Base-by-base conservation (phyloP, 2,329 filamentous ascomycete species). In the Metarhizium guizhouense region DNA sequence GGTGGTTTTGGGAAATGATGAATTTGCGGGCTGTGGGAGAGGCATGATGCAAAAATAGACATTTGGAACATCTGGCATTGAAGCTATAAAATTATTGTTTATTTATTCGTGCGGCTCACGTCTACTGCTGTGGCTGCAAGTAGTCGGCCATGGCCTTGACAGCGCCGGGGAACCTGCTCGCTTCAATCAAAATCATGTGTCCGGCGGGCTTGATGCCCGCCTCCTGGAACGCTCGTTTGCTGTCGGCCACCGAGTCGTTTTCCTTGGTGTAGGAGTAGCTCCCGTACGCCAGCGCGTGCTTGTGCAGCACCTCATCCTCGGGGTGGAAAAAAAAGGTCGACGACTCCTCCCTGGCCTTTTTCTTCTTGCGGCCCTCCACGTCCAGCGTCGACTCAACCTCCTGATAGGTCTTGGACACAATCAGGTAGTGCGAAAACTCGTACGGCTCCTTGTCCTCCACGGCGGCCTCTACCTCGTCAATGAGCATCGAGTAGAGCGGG, bases 171-270 rank as follows among this genome's bases (percentile, higher is more conserved):
- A 96, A 92, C 73, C 86, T 92, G 62, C 68, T 72, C 61, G 81
- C 88, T 71, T 96, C 91, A 63, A 97, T 88, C 68, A 97, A 72
- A 65, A 95, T 90, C 80, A 95, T 77, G 72, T 89, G 86, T 11
- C 91, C 94, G 67, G 84, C 83, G 42, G 92, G 84, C 76, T 86
- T 87, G 64, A 99, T 86, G 1, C 94, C 94, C 75, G 91, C 76
- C 64, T 99, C 94, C 72, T 95, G 90, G 72, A 99, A 99, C 1
- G 92, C 90, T 58, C 94, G 79, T 79, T 95, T 96, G 65, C 90
- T 91, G 74, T 99, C 94, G 54, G 90, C 88, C 59, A 86, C 83
- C 4, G 86, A 83, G 62, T 95, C 89, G 50, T 88, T 87, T 57
- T 90, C 84, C 69, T 88, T 93, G 50, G 86, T 87, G 70, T 91